These are phyloP conservation scores for Coemansia sp. DNA, from an alignment of 192 early-diverging fungal species.

Conservation along the genomic window DNA sequence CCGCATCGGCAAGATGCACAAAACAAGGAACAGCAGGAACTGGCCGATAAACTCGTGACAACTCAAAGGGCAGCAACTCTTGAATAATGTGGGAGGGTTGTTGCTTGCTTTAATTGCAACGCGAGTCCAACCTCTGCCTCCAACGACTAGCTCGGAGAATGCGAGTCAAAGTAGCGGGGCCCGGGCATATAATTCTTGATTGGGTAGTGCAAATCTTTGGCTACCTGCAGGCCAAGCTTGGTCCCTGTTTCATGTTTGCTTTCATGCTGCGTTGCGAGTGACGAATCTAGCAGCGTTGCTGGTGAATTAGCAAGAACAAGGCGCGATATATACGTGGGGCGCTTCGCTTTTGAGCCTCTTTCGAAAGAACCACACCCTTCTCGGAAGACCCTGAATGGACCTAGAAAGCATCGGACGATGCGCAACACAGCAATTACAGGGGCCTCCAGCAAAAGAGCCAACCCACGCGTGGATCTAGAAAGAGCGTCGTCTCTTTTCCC, in stretches of 20 bases:
- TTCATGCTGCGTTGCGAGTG: background rate
- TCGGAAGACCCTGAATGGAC: background rate
- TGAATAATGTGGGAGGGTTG: background rate
- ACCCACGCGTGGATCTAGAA: background rate
- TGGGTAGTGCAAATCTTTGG: background rate
- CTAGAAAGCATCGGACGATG: background rate
- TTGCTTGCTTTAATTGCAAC: background rate
- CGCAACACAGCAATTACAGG: background rate
- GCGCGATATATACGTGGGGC: background rate
- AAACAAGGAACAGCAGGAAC: background rate
- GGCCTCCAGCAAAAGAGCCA: background rate
- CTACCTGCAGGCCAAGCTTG: background rate
- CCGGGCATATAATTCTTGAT: background rate
- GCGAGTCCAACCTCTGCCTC: background rate
- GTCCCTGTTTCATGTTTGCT: background rate
- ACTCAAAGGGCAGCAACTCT: background rate
- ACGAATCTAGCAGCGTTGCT: background rate
- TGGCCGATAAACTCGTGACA: background rate
- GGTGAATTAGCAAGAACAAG: background rate
- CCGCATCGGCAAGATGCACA: slow-evolving; percentile 1
- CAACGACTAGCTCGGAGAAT: background rate
- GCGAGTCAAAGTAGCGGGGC: background rate
- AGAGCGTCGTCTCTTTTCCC: background rate
- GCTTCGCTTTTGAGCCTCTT: background rate
- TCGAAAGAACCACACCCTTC: background rate